Evolutionary conservation across 164 flowering plant genomes (phyloP), one percentile per base, ranked within the genome.

Genomic region (Aristolochia fimbriata): DNA sequence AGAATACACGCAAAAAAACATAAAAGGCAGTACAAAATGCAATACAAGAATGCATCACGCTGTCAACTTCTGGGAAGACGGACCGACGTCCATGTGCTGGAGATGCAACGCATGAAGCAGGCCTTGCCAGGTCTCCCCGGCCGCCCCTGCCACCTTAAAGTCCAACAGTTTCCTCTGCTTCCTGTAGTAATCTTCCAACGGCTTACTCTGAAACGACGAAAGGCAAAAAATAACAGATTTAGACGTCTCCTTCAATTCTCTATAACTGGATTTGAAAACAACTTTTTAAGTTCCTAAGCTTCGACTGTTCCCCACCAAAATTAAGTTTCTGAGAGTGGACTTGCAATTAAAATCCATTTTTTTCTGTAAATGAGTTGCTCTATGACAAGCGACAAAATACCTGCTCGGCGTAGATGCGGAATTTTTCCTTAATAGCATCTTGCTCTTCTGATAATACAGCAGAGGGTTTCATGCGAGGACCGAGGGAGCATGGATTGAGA

Each of bases 111-210:
- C 95, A 43, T 86, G 83, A 77, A 91, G 70, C 47, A 94, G 83
- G 31, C 97, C 91, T 51, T 80, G 78, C 99, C 97, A 91, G 52
- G 87, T 79, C 65, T 91, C 99, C 68, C 84, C 88, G 10, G 92
- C 79, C 20, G 80, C 86, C 49, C 80, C 77, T 12, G 74, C 79
- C 63, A 82, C 90, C 60, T 82, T 72, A 65, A 85, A 78, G 68
- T 94, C 81, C 20, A 94, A 70, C 71, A 94, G 86, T 77, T 91
- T 94, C 79, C 71, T 81, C 66, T 81, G 94, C 65, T 77, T 79
- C 76, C 76, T 72, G 75, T 91, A 94, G 73, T 91, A 83, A 37
- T 91, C 99, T 78, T 90, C 96, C 73, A 94, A 53, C 20, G 79
- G 79, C 75, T 85, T 83, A 61, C 68, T 77, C 97, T 93, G 81